A percentile compares a stretch with the other conserved stretches of the same genome.
These are phyloP conservation scores for Antrodiella citrinella DNA, from an alignment of 768 basidiomycete species.

Conservation along the genomic window DNA sequence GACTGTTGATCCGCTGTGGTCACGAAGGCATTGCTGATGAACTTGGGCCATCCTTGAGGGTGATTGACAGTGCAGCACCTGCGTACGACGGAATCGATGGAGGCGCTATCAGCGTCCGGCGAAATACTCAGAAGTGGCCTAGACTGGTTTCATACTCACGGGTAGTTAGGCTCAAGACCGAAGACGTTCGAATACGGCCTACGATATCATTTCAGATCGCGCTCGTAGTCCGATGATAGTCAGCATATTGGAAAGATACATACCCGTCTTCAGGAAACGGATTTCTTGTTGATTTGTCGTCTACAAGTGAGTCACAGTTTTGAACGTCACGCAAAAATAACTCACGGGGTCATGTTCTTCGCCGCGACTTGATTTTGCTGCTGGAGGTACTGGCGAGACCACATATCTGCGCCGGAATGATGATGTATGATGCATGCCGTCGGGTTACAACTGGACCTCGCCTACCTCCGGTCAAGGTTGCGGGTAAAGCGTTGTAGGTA, in stretches of 20 bases:
- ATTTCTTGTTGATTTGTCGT: conserved; percentile 25
- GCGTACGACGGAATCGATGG: background rate
- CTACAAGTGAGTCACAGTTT: background rate
- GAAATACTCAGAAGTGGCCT: too few relatives aligned
- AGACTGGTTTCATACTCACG: too few relatives aligned
- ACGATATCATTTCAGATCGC: background rate
- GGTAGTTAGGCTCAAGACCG: conserved; percentile 42
- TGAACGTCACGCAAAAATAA: background rate
- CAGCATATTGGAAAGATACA: conserved; percentile 7
- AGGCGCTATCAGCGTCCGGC: too few relatives aligned
- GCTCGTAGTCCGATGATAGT: conserved; percentile 1
- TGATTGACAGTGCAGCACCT: conserved; percentile 47
- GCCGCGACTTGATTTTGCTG: conserved; percentile 51
- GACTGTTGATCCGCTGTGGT: conserved; percentile 37
- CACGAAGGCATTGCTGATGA: conserved; percentile 43
- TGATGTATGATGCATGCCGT: background rate
- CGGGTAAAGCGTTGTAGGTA: conserved; percentile 44
- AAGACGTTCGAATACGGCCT: conserved; percentile 44
- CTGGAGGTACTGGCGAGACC: conserved; percentile 51
- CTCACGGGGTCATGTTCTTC: conserved; percentile 46
- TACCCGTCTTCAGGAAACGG: conserved; percentile 47
- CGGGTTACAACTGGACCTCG: too few relatives aligned
- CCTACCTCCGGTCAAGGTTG: conserved; percentile 37
- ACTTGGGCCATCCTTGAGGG: conserved; percentile 49
- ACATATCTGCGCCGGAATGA: conserved; percentile 49